These are phyloP conservation scores for Arthrinium phaeospermum DNA, from an alignment of 2,329 filamentous ascomycete genomes.

Conservation along the genomic window DNA sequence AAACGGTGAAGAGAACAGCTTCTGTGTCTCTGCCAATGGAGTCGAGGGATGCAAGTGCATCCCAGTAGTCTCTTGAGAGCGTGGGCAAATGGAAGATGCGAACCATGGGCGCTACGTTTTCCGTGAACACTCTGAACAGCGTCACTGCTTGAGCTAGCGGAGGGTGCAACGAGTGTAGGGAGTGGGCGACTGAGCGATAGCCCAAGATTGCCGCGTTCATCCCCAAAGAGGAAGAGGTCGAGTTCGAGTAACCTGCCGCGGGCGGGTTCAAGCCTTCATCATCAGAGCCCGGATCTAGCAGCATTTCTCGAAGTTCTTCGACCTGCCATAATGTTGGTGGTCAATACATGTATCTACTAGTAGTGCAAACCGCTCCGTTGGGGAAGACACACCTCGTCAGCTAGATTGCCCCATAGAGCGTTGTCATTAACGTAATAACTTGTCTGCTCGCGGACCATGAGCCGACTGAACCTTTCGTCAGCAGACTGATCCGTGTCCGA, in stretches of 20 bases:
- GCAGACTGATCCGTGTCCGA: neutral
- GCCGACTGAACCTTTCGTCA: slow-evolving; percentile 4
- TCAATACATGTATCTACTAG: neutral
- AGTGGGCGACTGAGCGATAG: slow-evolving; percentile 33
- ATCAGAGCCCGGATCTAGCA: slow-evolving; percentile 23
- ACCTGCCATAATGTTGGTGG: slow-evolving; percentile 14
- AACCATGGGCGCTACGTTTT: slow-evolving; percentile 35
- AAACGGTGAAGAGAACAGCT: slow-evolving; percentile 21
- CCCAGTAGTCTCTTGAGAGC: slow-evolving; percentile 25
- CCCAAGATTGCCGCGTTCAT: slow-evolving; percentile 34
- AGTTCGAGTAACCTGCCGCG: neutral
- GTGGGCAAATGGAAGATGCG: slow-evolving; percentile 40
- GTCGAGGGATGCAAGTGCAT: slow-evolving; percentile 23
- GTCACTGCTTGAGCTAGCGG: slow-evolving; percentile 30
- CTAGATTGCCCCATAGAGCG: slow-evolving; percentile 11
- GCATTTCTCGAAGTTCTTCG: slow-evolving; percentile 27
- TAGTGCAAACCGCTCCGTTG: too few species aligned
- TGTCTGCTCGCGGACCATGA: slow-evolving; percentile 7
- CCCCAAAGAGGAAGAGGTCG: slow-evolving; percentile 4
- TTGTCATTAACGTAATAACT: slow-evolving; percentile 15
- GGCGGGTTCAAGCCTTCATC: slow-evolving; percentile 19
- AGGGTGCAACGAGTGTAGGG: slow-evolving; percentile 32
- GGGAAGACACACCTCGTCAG: slow-evolving; percentile 14
- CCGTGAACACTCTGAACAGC: slow-evolving; percentile 33
- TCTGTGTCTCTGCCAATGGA: slow-evolving; percentile 29